A percentile compares a stretch with the other conserved stretches of the same genome.
Conservation (phyloP, 495 filamentous ascomycete species). For the Melanomma pulvis-pyrius region DNA sequence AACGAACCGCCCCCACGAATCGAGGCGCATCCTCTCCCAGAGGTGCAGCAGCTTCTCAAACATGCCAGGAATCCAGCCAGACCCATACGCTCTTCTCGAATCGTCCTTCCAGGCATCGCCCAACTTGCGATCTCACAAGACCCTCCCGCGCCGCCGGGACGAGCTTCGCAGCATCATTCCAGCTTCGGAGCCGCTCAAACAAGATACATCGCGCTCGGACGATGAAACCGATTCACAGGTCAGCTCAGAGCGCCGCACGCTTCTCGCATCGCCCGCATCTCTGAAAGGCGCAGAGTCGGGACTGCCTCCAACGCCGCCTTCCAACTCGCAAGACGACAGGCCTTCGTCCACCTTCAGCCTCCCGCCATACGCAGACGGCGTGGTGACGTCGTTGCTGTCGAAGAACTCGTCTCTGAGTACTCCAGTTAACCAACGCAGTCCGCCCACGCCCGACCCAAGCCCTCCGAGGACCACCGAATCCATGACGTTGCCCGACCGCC, state of each 20-base stretch:
- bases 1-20: background rate
- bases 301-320: conserved; percentile 37
- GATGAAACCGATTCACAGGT: conserved; percentile 22
- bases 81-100: conserved; percentile 29
- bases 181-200: conserved; percentile 23
- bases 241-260: conserved; percentile 15
- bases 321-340: conserved; percentile 27
- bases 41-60: background rate
- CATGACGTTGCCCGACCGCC: conserved; percentile 28
- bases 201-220: conserved; percentile 6
- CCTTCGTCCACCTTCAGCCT: conserved; percentile 20
- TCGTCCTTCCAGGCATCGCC: conserved; percentile 23
- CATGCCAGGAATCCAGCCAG: conserved; percentile 22
- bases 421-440: conserved; percentile 41
- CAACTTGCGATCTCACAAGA: conserved; percentile 22
- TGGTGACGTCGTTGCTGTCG: conserved; percentile 28
- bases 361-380: conserved; percentile 31
- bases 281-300: conserved; percentile 29
- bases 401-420: conserved; percentile 41
- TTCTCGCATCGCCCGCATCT: conserved; percentile 20
- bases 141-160: conserved; percentile 18
- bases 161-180: conserved; percentile 17
- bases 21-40: conserved; percentile 1
- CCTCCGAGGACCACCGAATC: conserved; percentile 41
- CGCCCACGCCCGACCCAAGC: conserved; percentile 46